Base-by-base conservation (phyloP, 805 yeast species). In the Lipomyces mesembrius region DNA sequence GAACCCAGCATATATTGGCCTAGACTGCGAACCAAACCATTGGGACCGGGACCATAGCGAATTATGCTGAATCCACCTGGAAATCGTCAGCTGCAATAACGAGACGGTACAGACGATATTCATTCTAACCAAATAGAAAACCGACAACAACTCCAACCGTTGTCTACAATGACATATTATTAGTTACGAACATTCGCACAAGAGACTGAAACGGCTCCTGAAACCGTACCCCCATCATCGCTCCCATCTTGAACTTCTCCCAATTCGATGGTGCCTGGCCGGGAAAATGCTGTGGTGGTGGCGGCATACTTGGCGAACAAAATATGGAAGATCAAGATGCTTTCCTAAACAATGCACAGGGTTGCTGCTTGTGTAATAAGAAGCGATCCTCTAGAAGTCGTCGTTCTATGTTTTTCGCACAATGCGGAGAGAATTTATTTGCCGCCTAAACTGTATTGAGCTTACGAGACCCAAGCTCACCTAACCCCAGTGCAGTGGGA, bases 181-280 rank as follows among this genome's bases (percentile, higher is more conserved):
- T 34, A 60, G 57, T 43, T 11, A 29, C 51, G 9, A 9, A 37
- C 1, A 35, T 58, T n/a, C 12, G n/a, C n/a, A 56, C 20, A 29
- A 37, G 39, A 37, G 14, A 14, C 60, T 3, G 46, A 20, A 43
- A 25, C 54, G 12, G 2, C 14, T 37, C 34, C 17, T 6, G 6
- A 22, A 25, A 27, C 78, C 85, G 65, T 80, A 82, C 87, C 70
- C 99, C 99, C 98, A 95, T 95, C 82, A 94, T 82, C 68, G 92
- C 88, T 63, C 99, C 99, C 98, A 95, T 95, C 81, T 95, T 95
- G 86, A 95, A 91, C 82, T 95, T 95, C 64, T 95, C 97, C 81
- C 93, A 92, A 79, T 89, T 87, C 59, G 97, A 89, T 65, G 96
- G 97, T 72, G 77, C 67, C 25, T 39, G 57, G 59, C 73, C 75